Percentiles rank a stretch among this genome's conserved stretches.
Evolutionary conservation across 352 stramenopile genomes (phyloP).

Genomic region (Pilasporangium apinafurcum): DNA sequence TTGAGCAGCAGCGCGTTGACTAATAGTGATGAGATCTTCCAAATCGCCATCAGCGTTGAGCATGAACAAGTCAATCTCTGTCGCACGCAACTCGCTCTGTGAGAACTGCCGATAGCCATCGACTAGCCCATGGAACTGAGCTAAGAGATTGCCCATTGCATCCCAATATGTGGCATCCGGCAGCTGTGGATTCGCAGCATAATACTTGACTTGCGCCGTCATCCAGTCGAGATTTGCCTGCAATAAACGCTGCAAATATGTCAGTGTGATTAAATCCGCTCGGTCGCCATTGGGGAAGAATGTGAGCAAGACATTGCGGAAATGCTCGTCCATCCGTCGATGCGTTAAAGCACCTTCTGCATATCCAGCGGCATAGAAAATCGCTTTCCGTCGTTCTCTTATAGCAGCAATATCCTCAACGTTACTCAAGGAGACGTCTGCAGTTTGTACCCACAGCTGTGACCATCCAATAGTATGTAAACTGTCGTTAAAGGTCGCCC

Average conservation of each 20-base stretch:
- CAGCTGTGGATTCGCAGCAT: slow-evolving; percentile 7
- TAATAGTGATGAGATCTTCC: slow-evolving; percentile 38
- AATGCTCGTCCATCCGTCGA: slow-evolving; percentile 62
- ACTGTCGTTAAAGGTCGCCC: slow-evolving; percentile 50
- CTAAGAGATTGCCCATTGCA: slow-evolving; percentile 20
- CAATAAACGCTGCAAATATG: slow-evolving; percentile 27
- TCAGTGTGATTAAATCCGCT: slow-evolving; percentile 17
- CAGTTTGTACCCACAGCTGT: slow-evolving; percentile 41
- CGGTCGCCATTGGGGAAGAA: slow-evolving; percentile 36
- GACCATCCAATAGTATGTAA: slow-evolving; percentile 38
- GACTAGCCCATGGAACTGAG: slow-evolving; percentile 48
- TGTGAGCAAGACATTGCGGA: slow-evolving; percentile 37
- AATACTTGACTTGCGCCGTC: slow-evolving; percentile 20
- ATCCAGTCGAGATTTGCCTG: slow-evolving; percentile 39
- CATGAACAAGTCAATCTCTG: slow-evolving; percentile 39
- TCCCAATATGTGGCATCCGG: slow-evolving; percentile 29
- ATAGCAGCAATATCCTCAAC: slow-evolving; percentile 4
- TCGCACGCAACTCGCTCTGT: slow-evolving; percentile 7
- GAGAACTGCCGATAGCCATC: slow-evolving; percentile 29
- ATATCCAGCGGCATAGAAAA: slow-evolving; percentile 54
- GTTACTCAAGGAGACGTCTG: slow-evolving; percentile 12
- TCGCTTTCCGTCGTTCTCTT: slow-evolving; percentile 12
- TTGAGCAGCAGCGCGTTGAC: too few species aligned
- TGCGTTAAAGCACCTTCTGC: slow-evolving; percentile 52
- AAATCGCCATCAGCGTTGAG: slow-evolving; percentile 52